Evolutionary conservation across 2,329 filamentous ascomycete species (phyloP).

Genomic region (Hymenoscyphus linearis): DNA sequence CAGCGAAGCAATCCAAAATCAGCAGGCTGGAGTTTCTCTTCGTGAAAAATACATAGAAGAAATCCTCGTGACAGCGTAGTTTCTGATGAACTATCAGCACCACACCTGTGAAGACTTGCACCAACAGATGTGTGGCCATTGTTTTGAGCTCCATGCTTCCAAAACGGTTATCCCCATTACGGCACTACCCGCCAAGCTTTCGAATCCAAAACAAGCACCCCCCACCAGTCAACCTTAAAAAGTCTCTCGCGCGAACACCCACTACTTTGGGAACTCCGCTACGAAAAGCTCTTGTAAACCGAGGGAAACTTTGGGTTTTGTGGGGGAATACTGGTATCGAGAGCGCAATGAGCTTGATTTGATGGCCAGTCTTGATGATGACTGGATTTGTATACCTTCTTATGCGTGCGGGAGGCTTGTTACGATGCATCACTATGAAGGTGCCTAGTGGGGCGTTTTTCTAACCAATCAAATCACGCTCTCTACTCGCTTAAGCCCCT

Average conservation of each 20-base stretch:
- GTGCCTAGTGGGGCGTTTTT: no score
- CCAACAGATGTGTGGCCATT: background rate
- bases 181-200: background rate
- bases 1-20: no score
- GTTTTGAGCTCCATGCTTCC: background rate
- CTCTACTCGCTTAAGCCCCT: no score
- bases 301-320: background rate
- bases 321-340: background rate
- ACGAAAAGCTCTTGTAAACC: background rate
- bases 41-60: no score
- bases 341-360: background rate
- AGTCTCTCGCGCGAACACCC: background rate
- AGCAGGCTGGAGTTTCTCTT: no score
- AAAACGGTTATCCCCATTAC: background rate
- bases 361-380: background rate
- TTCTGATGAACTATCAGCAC: no score
- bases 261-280: background rate
- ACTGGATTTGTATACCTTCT: background rate
- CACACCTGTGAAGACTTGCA: no score
- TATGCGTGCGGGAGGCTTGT: background rate
- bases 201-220: background rate
- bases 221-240: background rate
- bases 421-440: background rate
- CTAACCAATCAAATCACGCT: no score
- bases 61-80: no score